Evolutionary conservation across 768 basidiomycete genomes (phyloP), one percentile per base, ranked within the genome.

Genomic region (Auriscalpium microsporum): DNA sequence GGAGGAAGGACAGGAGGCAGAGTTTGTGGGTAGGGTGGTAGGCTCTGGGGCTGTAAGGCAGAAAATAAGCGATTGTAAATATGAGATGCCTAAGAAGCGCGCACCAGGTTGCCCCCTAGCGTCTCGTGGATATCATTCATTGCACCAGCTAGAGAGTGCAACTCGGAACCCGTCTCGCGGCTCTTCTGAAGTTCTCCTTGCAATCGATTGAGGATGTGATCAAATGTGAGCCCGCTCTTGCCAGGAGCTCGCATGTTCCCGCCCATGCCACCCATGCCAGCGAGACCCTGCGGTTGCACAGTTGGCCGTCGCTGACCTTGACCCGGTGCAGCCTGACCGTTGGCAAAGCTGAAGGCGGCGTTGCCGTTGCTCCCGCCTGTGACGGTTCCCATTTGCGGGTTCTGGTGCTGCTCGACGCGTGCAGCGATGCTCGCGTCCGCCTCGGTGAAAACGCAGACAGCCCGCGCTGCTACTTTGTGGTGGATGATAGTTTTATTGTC

Each of bases 401-500:
- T 73, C 63, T 83, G 83, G 60, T 82, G 79, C 51, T 84, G 84
- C 62, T 88, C 87, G 36, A 79, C 79, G 40, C 84, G 83, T 2
- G 82, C 80, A 37, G 86, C 87, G 47, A 82, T 77, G 57, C 81
- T 83, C 1, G 82, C 87, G 64, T 99, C 96, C 56, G 91, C 89
- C 44, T 92, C 86, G 0, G 78, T 81, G 62, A 95, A 86, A 5
- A 97, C 82, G 63, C 94, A 94, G 52, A 90, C 80, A 37, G 94
- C 93, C 33, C 91, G 88, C 4, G 95, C 94, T 10, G 96, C 93
- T 52, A 98, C 96, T 70, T 99, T 98, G 74, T 97, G 94, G 72
- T 99, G 96, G 49, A 98, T 86, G 55, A 97, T 94, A 2, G 91
- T 94, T 71, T 90, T 90, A 77, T 94, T 96, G 75, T 99, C 96